phyloP scores from a whole-genome alignment of 345 rosid species.

The Populus deltoides region DNA sequence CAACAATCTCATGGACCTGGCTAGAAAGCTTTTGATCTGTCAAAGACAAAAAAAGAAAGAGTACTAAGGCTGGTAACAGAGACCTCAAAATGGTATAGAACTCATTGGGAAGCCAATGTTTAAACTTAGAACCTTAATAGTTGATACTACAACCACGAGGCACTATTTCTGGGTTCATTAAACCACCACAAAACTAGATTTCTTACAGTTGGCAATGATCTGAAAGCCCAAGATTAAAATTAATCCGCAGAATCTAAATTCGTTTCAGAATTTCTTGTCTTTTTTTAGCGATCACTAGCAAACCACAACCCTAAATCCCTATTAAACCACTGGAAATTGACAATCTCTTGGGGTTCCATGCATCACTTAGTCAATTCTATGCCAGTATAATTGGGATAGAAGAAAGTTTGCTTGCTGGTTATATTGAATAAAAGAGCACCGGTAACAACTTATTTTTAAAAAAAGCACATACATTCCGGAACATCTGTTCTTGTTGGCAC shows the following conservation, averaged over 20 bases:
- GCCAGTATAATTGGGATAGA: not conserved
- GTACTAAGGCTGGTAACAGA: not conserved
- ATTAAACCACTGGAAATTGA: not conserved
- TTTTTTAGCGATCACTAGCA: too few relatives aligned
- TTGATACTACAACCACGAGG: too few relatives aligned
- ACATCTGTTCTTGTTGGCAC: constrained; percentile 64
- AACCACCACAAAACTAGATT: too few relatives aligned
- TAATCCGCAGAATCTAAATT: too few relatives aligned
- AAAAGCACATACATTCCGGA: constrained; percentile 38
- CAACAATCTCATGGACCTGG: constrained; percentile 68
- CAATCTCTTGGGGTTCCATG: not conserved
- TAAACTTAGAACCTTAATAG: too few relatives aligned
- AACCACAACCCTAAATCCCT: too few relatives aligned
- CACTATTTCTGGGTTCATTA: too few relatives aligned
- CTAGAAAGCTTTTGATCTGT: constrained; percentile 61
- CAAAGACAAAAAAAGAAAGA: constrained; percentile 4
- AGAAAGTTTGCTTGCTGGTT: not conserved
- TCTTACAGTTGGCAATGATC: too few relatives aligned
- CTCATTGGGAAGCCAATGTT: not conserved
- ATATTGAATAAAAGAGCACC: not conserved
- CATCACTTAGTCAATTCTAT: not conserved
- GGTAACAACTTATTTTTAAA: too few relatives aligned
- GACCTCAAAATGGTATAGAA: not conserved
- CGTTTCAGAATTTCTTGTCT: too few relatives aligned
- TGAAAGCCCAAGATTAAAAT: too few relatives aligned